Conservation (phyloP, 2,329 filamentous ascomycete genomes). For the Pseudogymnoascus sp. region DNA sequence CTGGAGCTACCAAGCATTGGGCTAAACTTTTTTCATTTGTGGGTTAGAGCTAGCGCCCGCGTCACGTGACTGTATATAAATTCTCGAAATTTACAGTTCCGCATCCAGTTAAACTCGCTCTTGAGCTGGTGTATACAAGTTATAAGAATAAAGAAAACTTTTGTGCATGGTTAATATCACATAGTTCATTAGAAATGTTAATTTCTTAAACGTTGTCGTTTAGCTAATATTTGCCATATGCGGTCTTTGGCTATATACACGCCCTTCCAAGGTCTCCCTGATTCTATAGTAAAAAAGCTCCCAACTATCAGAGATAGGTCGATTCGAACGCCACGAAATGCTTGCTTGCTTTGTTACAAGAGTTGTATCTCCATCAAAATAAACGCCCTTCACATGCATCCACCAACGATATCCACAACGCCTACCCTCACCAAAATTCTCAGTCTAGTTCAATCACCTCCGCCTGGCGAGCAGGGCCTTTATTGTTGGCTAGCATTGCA, state of each 20-base stretch:
- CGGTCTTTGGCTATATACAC: background rate
- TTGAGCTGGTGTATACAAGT: background rate
- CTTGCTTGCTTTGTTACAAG: slow-evolving; percentile 9
- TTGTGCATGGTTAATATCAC: background rate
- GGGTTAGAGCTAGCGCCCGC: slow-evolving; percentile 8
- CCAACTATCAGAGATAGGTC: background rate
- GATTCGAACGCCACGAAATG: slow-evolving; percentile 4
- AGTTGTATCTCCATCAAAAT: background rate
- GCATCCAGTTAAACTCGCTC: background rate
- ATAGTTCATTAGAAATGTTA: background rate
- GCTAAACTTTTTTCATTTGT: slow-evolving; percentile 12
- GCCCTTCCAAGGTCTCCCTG: background rate
- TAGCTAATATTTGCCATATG: background rate
- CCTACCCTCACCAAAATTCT: background rate
- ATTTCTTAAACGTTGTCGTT: background rate
- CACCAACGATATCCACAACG: background rate
- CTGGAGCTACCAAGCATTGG: slow-evolving; percentile 7
- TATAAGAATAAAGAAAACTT: background rate
- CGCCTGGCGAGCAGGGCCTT: background rate
- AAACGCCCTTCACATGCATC: slow-evolving; percentile 1
- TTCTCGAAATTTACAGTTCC: background rate
- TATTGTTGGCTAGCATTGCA: background rate
- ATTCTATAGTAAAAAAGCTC: background rate
- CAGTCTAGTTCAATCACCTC: slow-evolving; percentile 8
- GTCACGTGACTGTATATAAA: background rate